Percentiles rank a stretch among this genome's conserved stretches.
These are phyloP conservation scores for Syzygium aromaticum DNA, from an alignment of 345 rosid genomes.

Conservation along the genomic window DNA sequence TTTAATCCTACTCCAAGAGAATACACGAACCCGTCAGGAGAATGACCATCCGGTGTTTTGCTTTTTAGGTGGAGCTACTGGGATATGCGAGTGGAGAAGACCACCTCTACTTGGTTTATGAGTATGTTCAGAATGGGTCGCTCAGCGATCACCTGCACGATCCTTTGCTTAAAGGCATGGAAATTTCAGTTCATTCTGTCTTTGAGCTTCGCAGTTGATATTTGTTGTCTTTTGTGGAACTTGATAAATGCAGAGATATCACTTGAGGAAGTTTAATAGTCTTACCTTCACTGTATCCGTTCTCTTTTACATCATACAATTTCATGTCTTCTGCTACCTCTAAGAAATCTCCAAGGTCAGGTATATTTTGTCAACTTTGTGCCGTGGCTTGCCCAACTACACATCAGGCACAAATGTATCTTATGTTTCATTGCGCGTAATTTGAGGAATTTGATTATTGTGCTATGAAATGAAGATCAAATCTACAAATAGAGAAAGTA, in stretches of 20 bases:
- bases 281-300: background rate
- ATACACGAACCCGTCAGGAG: background rate
- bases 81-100: slow-evolving; percentile 61
- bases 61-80: slow-evolving; percentile 45
- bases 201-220: background rate
- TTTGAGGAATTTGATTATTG: background rate
- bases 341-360: background rate
- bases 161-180: slow-evolving; percentile 37
- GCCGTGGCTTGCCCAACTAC: background rate
- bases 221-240: background rate
- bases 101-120: slow-evolving; percentile 58
- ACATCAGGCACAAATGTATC: background rate
- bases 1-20: background rate
- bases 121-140: slow-evolving; percentile 43
- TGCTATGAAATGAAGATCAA: background rate
- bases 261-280: background rate
- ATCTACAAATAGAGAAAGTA: background rate
- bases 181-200: background rate
- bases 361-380: background rate
- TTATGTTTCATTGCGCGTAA: background rate
- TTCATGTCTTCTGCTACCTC: background rate
- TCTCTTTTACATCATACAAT: background rate
- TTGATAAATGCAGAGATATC: background rate
- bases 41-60: background rate
- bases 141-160: slow-evolving; percentile 60